A percentile compares a stretch with the other conserved stretches of the same genome.
Evolutionary conservation across 805 yeast genomes (phyloP).

Genomic region (Yarrowia sp.): DNA sequence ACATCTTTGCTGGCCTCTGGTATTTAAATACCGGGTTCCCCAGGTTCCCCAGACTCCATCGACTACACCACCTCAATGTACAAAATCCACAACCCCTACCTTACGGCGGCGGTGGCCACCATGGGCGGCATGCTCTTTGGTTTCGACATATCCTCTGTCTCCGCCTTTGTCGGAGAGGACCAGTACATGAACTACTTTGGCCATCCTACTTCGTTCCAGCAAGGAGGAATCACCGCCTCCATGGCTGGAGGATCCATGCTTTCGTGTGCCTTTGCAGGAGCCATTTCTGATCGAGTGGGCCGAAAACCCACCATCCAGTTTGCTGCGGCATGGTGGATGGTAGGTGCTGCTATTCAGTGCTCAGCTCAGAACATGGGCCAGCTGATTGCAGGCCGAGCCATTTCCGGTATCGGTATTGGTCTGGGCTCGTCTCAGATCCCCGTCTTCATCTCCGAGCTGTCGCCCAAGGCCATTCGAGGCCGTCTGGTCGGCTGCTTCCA

Average conservation of each 20-base stretch:
- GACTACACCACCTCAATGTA: background rate
- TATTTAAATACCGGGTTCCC: background rate
- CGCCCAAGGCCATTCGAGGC: constrained; percentile 68
- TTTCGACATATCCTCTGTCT: constrained; percentile 78
- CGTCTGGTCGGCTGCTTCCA: constrained; percentile 66
- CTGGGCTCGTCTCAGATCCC: constrained; percentile 72
- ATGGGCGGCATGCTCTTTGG: constrained; percentile 79
- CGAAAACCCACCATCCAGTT: constrained; percentile 61
- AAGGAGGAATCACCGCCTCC: constrained; percentile 77
- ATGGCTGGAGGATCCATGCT: constrained; percentile 80
- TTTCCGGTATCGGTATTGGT: constrained; percentile 71
- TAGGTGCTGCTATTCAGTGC: constrained; percentile 66
- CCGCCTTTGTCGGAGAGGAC: constrained; percentile 64
- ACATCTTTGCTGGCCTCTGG: too few species aligned
- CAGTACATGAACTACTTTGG: constrained; percentile 61
- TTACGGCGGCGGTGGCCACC: constrained; percentile 64
- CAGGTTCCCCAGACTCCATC: background rate
- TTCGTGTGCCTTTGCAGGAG: constrained; percentile 68
- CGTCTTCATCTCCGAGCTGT: constrained; percentile 68
- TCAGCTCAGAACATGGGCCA: constrained; percentile 56
- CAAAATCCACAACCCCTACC: constrained; percentile 60
- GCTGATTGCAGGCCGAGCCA: constrained; percentile 62
- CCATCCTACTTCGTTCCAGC: constrained; percentile 61
- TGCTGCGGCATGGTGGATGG: constrained; percentile 63
- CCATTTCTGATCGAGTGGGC: constrained; percentile 60